Conservation (phyloP, 176 grass and related monocot species). For the Aegilops longissima region DNA sequence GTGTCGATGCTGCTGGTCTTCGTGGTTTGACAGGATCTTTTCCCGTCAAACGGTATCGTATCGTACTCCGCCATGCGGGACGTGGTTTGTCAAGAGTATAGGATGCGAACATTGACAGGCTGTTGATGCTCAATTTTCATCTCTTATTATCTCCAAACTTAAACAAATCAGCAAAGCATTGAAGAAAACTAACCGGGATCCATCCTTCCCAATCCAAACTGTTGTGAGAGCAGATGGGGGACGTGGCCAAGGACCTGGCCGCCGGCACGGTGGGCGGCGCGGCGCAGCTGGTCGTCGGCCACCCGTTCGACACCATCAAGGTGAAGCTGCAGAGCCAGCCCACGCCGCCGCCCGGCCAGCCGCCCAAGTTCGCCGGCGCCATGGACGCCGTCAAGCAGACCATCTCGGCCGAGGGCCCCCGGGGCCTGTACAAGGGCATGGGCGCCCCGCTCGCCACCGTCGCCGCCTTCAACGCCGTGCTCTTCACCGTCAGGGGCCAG, state of each 20-base stretch:
- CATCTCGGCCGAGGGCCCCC: slow-evolving; percentile 56
- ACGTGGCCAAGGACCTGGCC: slow-evolving; percentile 82
- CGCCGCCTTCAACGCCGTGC: slow-evolving; percentile 81
- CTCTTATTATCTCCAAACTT: neutral
- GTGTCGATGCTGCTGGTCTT: neutral
- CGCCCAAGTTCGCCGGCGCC: slow-evolving; percentile 66
- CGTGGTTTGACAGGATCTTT: neutral
- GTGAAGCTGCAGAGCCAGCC: slow-evolving; percentile 94
- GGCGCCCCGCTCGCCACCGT: slow-evolving; percentile 89
- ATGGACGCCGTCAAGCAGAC: slow-evolving; percentile 77
- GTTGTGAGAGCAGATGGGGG: slow-evolving; percentile 58
- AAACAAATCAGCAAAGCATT: neutral
- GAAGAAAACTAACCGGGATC: neutral
- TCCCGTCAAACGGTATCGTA: neutral
- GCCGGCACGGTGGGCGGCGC: slow-evolving; percentile 79
- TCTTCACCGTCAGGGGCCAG: slow-evolving; percentile 83
- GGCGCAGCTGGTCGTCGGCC: slow-evolving; percentile 72
- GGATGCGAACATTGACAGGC: neutral
- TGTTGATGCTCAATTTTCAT: neutral
- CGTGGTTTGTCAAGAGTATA: too few species aligned
- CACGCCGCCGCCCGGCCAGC: slow-evolving; percentile 53
- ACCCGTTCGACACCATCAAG: slow-evolving; percentile 94
- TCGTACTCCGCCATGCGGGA: neutral
- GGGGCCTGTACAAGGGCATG: slow-evolving; percentile 93
- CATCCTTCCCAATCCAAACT: neutral